Percentiles rank a stretch among this genome's conserved stretches.
phyloP scores from a whole-genome alignment of 495 filamentous ascomycete species.

The Lichina pygmaea region DNA sequence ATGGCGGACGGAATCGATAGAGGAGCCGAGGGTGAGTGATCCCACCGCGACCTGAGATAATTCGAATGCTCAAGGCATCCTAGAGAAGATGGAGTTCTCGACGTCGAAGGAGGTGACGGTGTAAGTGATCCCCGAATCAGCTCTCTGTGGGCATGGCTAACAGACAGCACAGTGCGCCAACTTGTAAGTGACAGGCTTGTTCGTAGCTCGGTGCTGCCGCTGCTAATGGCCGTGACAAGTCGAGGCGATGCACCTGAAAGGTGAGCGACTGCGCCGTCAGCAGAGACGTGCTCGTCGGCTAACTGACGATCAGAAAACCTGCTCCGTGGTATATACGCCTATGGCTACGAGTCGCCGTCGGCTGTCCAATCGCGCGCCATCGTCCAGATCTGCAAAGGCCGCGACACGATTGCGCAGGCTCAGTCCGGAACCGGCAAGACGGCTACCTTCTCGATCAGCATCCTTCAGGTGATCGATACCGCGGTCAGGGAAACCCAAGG shows the following conservation, averaged over 20 bases:
- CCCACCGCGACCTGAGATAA: too few relatives aligned
- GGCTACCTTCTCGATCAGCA: constrained; percentile 94
- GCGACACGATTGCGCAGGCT: constrained; percentile 96
- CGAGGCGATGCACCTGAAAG: constrained; percentile 68
- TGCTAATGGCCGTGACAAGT: constrained; percentile 1
- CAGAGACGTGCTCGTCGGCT: background rate
- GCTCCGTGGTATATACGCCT: constrained; percentile 91
- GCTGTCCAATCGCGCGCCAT: constrained; percentile 94
- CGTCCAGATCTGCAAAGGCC: constrained; percentile 95
- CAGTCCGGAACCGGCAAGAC: constrained; percentile 99
- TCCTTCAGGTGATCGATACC: constrained; percentile 91
- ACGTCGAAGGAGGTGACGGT: constrained; percentile 75
- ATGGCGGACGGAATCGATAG: constrained; percentile 95
- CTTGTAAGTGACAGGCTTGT: constrained; percentile 7
- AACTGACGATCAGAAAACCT: constrained; percentile 39
- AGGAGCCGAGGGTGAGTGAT: constrained; percentile 41
- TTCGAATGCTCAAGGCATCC: constrained; percentile 10
- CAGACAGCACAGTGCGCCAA: constrained; percentile 40
- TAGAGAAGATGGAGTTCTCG: constrained; percentile 82
- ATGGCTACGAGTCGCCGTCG: constrained; percentile 92
- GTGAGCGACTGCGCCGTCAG: constrained; percentile 6
- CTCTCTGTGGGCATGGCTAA: background rate
- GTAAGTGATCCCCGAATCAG: background rate
- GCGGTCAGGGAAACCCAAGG: constrained; percentile 74
- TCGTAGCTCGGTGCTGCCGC: too few relatives aligned